These are phyloP conservation scores for Zalerion maritima DNA, from an alignment of 495 filamentous ascomycete species.

Conservation along the genomic window DNA sequence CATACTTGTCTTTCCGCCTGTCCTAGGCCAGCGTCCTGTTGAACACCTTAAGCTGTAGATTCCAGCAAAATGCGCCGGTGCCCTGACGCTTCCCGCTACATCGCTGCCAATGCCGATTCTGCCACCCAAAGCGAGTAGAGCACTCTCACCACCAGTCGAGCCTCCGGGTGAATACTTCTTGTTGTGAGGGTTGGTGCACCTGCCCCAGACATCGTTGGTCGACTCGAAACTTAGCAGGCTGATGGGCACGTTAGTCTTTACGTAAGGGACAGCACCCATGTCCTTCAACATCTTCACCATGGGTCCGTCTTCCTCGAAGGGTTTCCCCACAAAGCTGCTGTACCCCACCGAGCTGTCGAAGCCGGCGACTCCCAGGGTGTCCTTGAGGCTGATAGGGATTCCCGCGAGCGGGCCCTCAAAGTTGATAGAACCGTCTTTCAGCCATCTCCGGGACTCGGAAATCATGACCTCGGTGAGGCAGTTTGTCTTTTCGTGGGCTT, in stretches of 20 bases:
- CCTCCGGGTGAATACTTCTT: conserved; percentile 77
- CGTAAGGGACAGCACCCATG: conserved; percentile 90
- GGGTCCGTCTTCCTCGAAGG: conserved; percentile 48
- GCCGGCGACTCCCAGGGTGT: conserved; percentile 70
- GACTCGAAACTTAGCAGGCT: conserved; percentile 88
- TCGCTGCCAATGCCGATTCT: conserved; percentile 93
- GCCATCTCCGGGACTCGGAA: conserved; percentile 65
- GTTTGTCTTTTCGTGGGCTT: conserved; percentile 77
- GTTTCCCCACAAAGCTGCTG: conserved; percentile 54
- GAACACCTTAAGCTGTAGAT: conserved; percentile 84
- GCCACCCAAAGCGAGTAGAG: conserved; percentile 72
- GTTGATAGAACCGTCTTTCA: conserved; percentile 44
- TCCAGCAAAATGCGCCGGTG: conserved; percentile 79
- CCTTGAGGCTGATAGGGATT: conserved; percentile 80
- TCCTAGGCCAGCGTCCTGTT: conserved; percentile 91
- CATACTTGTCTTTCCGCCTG: conserved; percentile 78
- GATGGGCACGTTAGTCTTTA: conserved; percentile 89
- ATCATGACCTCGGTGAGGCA: conserved; percentile 86
- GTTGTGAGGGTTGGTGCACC: conserved; percentile 72
- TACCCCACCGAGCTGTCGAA: conserved; percentile 84
- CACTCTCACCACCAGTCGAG: conserved; percentile 78
- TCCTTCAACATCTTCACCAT: conserved; percentile 72
- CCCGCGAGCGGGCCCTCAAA: conserved; percentile 75
- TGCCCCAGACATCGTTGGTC: conserved; percentile 80
- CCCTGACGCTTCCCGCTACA: conserved; percentile 82